A percentile compares a stretch with the other conserved stretches of the same genome.
phyloP scores from a whole-genome alignment of 192 early-diverging fungal species.

The Coemansia sp. region DNA sequence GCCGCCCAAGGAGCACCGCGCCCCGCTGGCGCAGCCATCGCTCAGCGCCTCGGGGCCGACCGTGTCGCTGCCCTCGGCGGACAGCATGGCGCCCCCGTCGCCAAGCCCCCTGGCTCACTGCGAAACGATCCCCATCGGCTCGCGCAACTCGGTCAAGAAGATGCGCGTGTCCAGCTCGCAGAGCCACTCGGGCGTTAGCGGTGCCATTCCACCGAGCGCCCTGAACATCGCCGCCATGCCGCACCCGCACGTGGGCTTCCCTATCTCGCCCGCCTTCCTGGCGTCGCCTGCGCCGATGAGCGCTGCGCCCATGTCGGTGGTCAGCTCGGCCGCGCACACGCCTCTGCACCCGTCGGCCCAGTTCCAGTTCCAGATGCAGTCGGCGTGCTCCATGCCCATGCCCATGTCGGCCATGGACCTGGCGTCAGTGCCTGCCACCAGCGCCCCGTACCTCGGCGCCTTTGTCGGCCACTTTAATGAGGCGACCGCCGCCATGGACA shows the following conservation, averaged over 20 bases:
- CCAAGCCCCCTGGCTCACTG: conserved; percentile 24
- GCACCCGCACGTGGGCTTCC: conserved; percentile 36
- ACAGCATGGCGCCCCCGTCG: conserved; percentile 11
- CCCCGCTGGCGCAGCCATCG: conserved; percentile 9
- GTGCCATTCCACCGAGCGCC: conserved; percentile 8
- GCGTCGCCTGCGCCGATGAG: conserved; percentile 25
- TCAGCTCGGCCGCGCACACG: conserved; percentile 26
- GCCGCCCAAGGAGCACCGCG: conserved; percentile 42
- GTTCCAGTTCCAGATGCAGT: conserved; percentile 52
- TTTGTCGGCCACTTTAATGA: conserved; percentile 15
- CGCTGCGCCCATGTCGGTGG: conserved; percentile 35
- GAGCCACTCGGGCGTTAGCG: conserved; percentile 22
- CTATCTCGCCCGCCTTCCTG: conserved; percentile 29
- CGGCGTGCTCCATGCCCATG: conserved; percentile 46
- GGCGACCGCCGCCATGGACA: conserved; percentile 20
- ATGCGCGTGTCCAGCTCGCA: conserved; percentile 51
- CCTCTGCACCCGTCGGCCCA: conserved; percentile 37
- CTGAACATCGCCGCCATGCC: conserved; percentile 14
- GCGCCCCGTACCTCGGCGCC: conserved; percentile 23
- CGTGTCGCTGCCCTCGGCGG: conserved; percentile 12
- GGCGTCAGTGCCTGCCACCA: conserved; percentile 32
- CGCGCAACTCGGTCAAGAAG: conserved; percentile 35
- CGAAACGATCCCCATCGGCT: conserved; percentile 25
- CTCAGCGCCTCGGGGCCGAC: conserved; percentile 4
- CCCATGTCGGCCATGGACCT: conserved; percentile 44